phyloP scores from a whole-genome alignment of 257 asterid genomes.

The Agastache rugosa region DNA sequence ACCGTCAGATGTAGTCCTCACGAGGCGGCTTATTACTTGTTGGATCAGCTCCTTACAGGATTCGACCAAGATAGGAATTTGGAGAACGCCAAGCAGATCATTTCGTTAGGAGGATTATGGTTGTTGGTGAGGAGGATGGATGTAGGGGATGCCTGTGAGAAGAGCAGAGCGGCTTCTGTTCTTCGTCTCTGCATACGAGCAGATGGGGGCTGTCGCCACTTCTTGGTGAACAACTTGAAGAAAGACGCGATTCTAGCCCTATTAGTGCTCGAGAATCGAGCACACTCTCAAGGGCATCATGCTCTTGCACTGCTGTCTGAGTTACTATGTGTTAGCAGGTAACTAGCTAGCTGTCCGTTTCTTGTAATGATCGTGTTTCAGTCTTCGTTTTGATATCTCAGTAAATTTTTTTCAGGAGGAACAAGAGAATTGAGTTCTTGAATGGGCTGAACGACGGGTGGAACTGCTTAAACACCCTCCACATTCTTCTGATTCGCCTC shows the following conservation, averaged over 20 bases:
- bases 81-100: conserved; percentile 66
- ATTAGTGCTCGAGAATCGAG: conserved; percentile 44
- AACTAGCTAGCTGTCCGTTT: conserved; percentile 15
- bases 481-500: conserved; percentile 59
- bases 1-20: conserved; percentile 62
- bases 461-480: conserved; percentile 65
- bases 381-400: not conserved
- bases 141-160: conserved; percentile 59
- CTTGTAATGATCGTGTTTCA: not conserved
- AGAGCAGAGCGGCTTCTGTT: conserved; percentile 53
- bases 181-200: conserved; percentile 63
- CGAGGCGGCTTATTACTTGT: conserved; percentile 72
- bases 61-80: conserved; percentile 63
- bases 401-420: conserved; percentile 44
- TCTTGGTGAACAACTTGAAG: conserved; percentile 60
- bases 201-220: conserved; percentile 75
- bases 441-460: conserved; percentile 57
- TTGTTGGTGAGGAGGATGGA: conserved; percentile 69
- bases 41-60: conserved; percentile 64
- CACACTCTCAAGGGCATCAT: conserved; percentile 37
- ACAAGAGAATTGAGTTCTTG: conserved; percentile 54
- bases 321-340: conserved; percentile 77
- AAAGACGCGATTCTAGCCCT: conserved; percentile 53
- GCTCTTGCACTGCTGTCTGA: conserved; percentile 64
- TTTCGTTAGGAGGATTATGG: conserved; percentile 71